Conservation (phyloP, 2,329 filamentous ascomycete genomes). For the Blastomyces silverae region DNA sequence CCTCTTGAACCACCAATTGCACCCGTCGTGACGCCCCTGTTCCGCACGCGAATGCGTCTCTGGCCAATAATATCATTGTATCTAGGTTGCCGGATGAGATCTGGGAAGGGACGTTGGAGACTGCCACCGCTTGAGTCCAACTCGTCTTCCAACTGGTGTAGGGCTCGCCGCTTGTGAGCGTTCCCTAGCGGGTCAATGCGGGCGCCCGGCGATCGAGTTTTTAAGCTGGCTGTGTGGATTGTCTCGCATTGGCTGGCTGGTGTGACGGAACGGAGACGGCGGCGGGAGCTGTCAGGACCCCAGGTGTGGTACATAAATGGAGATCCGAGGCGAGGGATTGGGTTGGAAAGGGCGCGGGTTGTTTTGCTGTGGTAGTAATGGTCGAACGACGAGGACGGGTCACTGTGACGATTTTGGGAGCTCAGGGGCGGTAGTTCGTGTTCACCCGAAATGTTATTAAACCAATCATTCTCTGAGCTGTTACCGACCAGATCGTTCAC, state of each 20-base stretch:
- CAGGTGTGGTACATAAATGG: conserved; percentile 47
- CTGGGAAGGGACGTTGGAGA: conserved; percentile 30
- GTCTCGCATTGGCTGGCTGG: conserved; percentile 38
- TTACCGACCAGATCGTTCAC: neutral
- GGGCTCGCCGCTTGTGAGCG: conserved; percentile 53
- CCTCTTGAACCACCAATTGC: conserved; percentile 44
- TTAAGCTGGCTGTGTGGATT: conserved; percentile 40
- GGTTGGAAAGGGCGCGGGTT: conserved; percentile 21
- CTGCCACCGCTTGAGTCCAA: conserved; percentile 40
- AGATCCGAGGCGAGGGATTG: conserved; percentile 43
- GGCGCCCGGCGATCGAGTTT: conserved; percentile 46
- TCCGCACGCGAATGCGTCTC: conserved; percentile 53
- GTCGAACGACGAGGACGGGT: neutral
- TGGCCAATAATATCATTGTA: conserved; percentile 44
- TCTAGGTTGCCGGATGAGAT: conserved; percentile 34
- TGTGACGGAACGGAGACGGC: conserved; percentile 29
- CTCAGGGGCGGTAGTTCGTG: conserved; percentile 22
- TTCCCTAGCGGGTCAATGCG: conserved; percentile 50
- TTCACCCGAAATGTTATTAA: conserved; percentile 26
- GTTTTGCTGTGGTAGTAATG: neutral
- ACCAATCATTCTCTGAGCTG: conserved; percentile 25
- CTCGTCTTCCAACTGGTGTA: conserved; percentile 49
- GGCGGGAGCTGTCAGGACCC: conserved; percentile 39
- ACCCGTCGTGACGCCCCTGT: conserved; percentile 56
- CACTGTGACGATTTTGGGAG: neutral